Evolutionary conservation across 2,329 filamentous ascomycete genomes (phyloP).

Genomic region (Aurifilum marmelostoma): DNA sequence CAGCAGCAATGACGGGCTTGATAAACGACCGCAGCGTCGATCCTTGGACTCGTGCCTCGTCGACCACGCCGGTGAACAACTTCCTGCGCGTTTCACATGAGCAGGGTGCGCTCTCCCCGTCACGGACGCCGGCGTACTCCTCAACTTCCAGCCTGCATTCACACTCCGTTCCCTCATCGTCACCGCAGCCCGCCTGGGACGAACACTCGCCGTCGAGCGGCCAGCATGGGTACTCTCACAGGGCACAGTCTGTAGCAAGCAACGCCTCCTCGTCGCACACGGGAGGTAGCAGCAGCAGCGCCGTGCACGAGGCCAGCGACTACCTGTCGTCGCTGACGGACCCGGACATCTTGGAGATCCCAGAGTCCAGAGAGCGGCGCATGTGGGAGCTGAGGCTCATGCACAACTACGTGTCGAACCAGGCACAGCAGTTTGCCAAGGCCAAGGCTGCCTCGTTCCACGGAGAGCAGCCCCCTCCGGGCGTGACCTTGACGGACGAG

Average conservation of each 20-base stretch:
- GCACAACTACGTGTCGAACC: slow-evolving; percentile 40
- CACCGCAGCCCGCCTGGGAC: slow-evolving; percentile 2
- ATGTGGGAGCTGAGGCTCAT: slow-evolving; percentile 43
- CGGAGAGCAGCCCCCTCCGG: slow-evolving; percentile 29
- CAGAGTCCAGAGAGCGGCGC: slow-evolving; percentile 42
- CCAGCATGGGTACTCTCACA: neutral
- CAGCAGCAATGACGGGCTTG: neutral
- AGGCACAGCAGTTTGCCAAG: slow-evolving; percentile 36
- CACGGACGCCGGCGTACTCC: slow-evolving; percentile 1
- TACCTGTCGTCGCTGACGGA: slow-evolving; percentile 26
- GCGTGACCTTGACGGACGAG: slow-evolving; percentile 2
- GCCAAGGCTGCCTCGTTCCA: slow-evolving; percentile 14
- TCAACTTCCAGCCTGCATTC: slow-evolving; percentile 9
- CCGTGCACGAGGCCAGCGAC: slow-evolving; percentile 31
- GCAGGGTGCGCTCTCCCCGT: slow-evolving; percentile 2
- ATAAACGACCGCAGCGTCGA: slow-evolving; percentile 2
- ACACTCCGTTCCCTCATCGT: neutral
- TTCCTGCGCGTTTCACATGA: slow-evolving; percentile 10
- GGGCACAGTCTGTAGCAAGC: slow-evolving; percentile 16
- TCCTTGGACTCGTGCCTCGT: neutral
- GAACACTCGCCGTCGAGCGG: slow-evolving; percentile 8
- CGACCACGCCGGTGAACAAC: neutral
- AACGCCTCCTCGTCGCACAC: slow-evolving; percentile 12
- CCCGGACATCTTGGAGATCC: slow-evolving; percentile 35
- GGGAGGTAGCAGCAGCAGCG: slow-evolving; percentile 9